phyloP scores from a whole-genome alignment of 805 yeast species.

The Monosporozyma yasuniensis region DNA sequence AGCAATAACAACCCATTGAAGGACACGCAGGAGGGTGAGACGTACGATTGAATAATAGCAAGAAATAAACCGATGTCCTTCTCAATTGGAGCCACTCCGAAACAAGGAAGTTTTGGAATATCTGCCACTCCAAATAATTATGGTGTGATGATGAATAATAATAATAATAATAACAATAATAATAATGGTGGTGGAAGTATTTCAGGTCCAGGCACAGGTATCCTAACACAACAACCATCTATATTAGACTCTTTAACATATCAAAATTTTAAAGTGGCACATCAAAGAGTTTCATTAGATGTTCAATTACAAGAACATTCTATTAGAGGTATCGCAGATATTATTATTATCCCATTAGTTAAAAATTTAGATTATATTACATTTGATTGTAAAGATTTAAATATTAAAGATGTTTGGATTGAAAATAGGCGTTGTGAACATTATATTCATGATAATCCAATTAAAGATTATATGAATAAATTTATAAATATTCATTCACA shows the following conservation, averaged over 20 bases:
- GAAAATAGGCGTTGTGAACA: slow-evolving; percentile 43
- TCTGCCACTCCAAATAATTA: background rate
- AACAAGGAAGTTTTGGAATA: slow-evolving; percentile 3
- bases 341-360: slow-evolving; percentile 68
- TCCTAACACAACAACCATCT: slow-evolving; percentile 8
- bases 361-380: slow-evolving; percentile 47
- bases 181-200: background rate
- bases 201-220: background rate
- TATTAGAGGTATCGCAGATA: slow-evolving; percentile 69
- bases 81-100: slow-evolving; percentile 23
- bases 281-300: slow-evolving; percentile 74
- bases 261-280: slow-evolving; percentile 56
- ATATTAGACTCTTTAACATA: slow-evolving; percentile 7
- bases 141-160: too few relatives aligned
- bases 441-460: slow-evolving; percentile 28
- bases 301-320: slow-evolving; percentile 58
- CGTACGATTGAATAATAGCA: too few relatives aligned
- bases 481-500: background rate
- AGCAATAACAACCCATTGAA: slow-evolving; percentile 5
- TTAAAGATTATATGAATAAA: slow-evolving; percentile 4
- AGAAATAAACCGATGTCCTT: too few relatives aligned
- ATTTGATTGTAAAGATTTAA: slow-evolving; percentile 74
- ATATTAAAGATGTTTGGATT: slow-evolving; percentile 53
- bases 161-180: too few relatives aligned
- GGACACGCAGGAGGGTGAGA: slow-evolving; percentile 12